Conservation (phyloP, 2,329 filamentous ascomycete genomes). For the Dissoconium aciculare region DNA sequence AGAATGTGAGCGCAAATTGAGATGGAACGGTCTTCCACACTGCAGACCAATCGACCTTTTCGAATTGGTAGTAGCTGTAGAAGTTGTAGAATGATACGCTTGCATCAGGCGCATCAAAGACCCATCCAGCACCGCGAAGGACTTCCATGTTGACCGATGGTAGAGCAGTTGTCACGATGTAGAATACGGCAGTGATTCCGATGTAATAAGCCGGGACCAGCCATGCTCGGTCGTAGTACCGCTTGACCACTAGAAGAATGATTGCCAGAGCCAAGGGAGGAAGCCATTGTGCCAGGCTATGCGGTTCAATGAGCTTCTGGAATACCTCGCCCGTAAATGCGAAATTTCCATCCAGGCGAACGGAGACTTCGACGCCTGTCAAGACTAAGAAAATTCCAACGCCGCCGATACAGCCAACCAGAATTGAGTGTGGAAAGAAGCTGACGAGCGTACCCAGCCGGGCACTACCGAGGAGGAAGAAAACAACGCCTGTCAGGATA, state of each 20-base stretch:
- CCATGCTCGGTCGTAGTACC: conserved; percentile 64
- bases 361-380: conserved; percentile 87
- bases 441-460: conserved; percentile 83
- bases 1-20: conserved; percentile 95
- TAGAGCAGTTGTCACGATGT: conserved; percentile 57
- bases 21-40: conserved; percentile 74
- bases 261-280: conserved; percentile 65
- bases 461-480: conserved; percentile 79
- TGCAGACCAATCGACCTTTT: conserved; percentile 60
- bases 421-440: conserved; percentile 90
- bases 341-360: conserved; percentile 70
- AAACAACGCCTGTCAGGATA: conserved; percentile 76
- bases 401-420: conserved; percentile 93
- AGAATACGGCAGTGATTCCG: conserved; percentile 59
- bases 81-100: conserved; percentile 95
- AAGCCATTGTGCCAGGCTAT: conserved; percentile 70
- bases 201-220: conserved; percentile 81
- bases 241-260: conserved; percentile 60
- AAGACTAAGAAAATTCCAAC: conserved; percentile 89
- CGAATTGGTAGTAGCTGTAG: conserved; percentile 67
- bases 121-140: conserved; percentile 66
- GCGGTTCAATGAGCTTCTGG: conserved; percentile 53
- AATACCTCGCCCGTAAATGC: conserved; percentile 67
- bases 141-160: conserved; percentile 51
- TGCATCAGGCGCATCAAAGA: conserved; percentile 72